These are phyloP conservation scores for Coemansia sp. DNA, from an alignment of 192 early-diverging fungal species.

Conservation along the genomic window DNA sequence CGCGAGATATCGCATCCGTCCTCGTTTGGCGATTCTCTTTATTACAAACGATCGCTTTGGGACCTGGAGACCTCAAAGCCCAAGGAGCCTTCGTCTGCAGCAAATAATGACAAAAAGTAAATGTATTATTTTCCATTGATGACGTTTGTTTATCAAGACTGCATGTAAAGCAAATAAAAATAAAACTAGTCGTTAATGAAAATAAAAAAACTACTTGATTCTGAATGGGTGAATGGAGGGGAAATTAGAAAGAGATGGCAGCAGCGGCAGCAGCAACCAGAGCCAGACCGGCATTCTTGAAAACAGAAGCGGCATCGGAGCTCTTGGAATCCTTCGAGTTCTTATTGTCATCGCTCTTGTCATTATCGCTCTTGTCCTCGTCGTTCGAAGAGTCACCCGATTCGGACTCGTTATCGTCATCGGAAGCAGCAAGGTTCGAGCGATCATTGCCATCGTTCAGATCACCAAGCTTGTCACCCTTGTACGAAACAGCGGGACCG, in stretches of 20 bases:
- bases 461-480: conserved; percentile 44
- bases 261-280: conserved; percentile 10
- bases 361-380: neutral
- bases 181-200: neutral
- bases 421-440: conserved; percentile 3
- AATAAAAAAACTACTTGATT: conserved; percentile 12
- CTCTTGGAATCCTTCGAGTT: conserved; percentile 1
- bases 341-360: neutral
- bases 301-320: conserved; percentile 3
- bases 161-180: neutral
- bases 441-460: conserved; percentile 54
- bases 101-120: neutral
- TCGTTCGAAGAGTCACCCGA: neutral
- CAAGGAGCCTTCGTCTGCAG: neutral
- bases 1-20: conserved; percentile 28
- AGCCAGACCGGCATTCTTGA: conserved; percentile 18
- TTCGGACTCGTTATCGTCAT: neutral
- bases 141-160: neutral
- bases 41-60: conserved; percentile 20
- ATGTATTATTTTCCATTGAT: conserved; percentile 3
- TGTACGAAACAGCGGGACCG: conserved; percentile 53
- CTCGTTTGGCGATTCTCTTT: conserved; percentile 34
- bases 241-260: conserved; percentile 16
- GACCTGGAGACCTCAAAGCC: conserved; percentile 10
- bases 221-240: no score